Evolutionary conservation across 2,329 filamentous ascomycete genomes (phyloP), one percentile per base, ranked within the genome.

Genomic region (Venturia effusa): DNA sequence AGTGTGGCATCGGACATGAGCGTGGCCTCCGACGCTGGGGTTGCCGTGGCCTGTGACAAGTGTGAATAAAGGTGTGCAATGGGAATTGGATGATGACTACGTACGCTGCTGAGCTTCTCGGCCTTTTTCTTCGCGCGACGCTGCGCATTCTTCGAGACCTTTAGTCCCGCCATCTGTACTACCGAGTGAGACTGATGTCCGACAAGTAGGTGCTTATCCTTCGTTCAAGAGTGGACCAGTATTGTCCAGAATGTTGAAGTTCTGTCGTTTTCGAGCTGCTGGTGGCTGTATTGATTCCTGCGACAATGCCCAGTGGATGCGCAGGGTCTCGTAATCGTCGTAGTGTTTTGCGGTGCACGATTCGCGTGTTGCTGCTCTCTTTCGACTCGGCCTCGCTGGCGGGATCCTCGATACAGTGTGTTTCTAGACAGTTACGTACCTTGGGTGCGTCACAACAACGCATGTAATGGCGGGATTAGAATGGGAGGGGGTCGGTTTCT

Each of bases 71-170:
- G 32, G 41, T 37, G 27, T 13, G 40, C 15, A 34, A 57, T 13
- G 3, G 3, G n/a, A 61, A 55, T 19, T 39, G 8, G 24, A 22
- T 10, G 24, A 13, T 40, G 15, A 24, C 22, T 61, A 67, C 74
- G 79, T 74, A 83, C 78, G 68, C 84, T 77, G 71, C 34, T 60
- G 11, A 86, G 86, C 79, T 95, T 95, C 73, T 90, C 85, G 71
- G 91, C 89, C 86, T 96, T 97, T 84, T 94, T 96, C 81, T 93
- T 92, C 60, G 91, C 89, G 75, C 93, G 87, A 75, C 92, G 85
- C 80, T 92, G 88, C 78, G 96, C 91, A 77, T 97, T 97, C 81
- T 97, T 97, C 74, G 88, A 92, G 80, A 88, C 41, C 41, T 61
- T 61, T 41, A 45, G 34, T 37, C 37, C 59, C n/a, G 59, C 59